Evolutionary conservation across 2,329 filamentous ascomycete species (phyloP).

Genomic region (Xylaria sp.): DNA sequence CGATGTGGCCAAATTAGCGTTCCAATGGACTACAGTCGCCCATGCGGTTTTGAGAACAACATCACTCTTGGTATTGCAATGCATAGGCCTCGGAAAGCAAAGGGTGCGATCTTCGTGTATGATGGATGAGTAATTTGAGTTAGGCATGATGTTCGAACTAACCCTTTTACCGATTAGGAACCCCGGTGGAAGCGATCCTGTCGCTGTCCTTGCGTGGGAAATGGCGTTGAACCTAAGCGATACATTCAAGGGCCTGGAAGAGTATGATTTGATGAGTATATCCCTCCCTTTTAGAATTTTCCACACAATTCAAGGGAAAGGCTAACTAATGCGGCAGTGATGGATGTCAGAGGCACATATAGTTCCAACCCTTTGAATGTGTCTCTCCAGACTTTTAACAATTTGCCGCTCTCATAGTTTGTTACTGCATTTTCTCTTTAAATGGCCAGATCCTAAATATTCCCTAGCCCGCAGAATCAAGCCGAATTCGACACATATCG

Average conservation of each 20-base stretch:
- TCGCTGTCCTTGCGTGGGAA: slow-evolving; percentile 8
- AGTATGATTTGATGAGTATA: slow-evolving; percentile 6
- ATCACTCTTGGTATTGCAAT: slow-evolving; percentile 1
- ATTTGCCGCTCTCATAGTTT: slow-evolving; percentile 8
- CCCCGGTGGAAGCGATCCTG: background rate
- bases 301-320: no score
- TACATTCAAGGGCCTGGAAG: background rate
- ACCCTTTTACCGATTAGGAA: background rate
- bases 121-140: background rate
- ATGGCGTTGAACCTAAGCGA: slow-evolving; percentile 5
- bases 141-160: no score
- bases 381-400: slow-evolving; percentile 4
- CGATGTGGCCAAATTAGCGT: slow-evolving; percentile 7
- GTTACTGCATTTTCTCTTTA: background rate
- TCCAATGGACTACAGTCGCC: slow-evolving; percentile 6
- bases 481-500: background rate
- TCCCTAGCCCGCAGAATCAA: no score
- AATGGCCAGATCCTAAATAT: no score
- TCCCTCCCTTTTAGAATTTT: no score
- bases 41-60: background rate
- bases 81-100: background rate
- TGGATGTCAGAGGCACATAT: slow-evolving; percentile 7
- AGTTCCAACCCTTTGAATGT: slow-evolving; percentile 9
- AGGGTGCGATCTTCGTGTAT: slow-evolving; percentile 6
- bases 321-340: background rate